Evolutionary conservation across 2,329 filamentous ascomycete species (phyloP), one percentile per base, ranked within the genome.

Genomic region (Zasmidium angulare): DNA sequence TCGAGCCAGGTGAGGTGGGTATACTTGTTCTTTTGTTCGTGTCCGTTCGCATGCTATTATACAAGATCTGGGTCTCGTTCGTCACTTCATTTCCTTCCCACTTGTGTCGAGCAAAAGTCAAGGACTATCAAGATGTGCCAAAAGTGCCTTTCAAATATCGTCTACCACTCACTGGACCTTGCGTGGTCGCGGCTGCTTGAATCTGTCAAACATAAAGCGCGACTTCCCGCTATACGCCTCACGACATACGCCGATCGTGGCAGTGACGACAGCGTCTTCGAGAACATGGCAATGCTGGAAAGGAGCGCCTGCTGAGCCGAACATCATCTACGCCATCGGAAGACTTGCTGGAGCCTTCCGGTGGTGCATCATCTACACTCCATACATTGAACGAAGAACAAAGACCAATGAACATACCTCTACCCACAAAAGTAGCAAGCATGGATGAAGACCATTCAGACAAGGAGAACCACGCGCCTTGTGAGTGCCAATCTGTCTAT

Each of bases 141-240:
- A 22, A 20, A 36, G 26, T 54, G 50, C 56, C 21, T 53, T 1
- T 50, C 24, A 26, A 52, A 50, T 17, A 43, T 58, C 17, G 40
- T 47, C 19, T 50, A 23, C 50, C 14, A 36, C 50, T 53, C 46
- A 14, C 51, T 48, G 6, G 24, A 26, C 24, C 24, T 54, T 2
- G 12, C 47, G 1, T 53, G 50, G 46, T 49, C 50, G 50, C 31
- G 56, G 24, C 40, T 58, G 20, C 50, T 53, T 14, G 21, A 58
- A 14, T 19, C 24, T 11, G 19, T 58, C 17, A 50, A 21, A 50
- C 50, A 58, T 1, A 31, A 26, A 9, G 26, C 46, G 10, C 56
- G 50, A 17, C 43, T 58, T 29, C 50, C 56, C 20, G 24, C 22
- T 17, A 49, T 17, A 9, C 21, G 14, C 4, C 14, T 11, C 21